Conservation (phyloP, 345 rosid genomes). For the Psidium friedrichsthalianum region DNA sequence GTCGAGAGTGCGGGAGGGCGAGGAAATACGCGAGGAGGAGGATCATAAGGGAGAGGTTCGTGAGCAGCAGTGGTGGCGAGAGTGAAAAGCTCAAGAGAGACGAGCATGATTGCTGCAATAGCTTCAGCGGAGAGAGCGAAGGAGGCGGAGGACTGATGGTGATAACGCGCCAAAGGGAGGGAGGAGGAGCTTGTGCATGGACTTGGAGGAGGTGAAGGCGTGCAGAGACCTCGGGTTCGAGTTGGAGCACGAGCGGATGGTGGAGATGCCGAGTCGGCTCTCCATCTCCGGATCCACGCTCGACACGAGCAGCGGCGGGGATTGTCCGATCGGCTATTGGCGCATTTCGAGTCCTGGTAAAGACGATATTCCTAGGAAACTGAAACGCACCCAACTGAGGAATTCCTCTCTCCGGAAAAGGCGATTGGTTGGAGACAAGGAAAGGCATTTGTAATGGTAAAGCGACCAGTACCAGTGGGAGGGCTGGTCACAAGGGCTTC, state of each 20-base stretch:
- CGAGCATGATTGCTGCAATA: constrained; percentile 1
- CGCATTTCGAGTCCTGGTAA: constrained; percentile 91
- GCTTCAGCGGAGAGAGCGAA: constrained; percentile 55
- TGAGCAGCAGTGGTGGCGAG: not conserved
- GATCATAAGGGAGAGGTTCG: constrained; percentile 8
- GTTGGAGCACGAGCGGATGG: constrained; percentile 60
- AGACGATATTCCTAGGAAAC: not conserved
- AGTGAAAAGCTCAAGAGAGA: not conserved
- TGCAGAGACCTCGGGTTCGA: constrained; percentile 88
- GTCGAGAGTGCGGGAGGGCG: constrained; percentile 19
- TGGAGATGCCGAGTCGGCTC: constrained; percentile 47
- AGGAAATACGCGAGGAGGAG: constrained; percentile 11
- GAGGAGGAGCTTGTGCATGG: constrained; percentile 73
- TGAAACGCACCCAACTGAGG: not conserved
- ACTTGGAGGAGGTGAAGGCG: constrained; percentile 78
- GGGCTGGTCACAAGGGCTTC: no score
- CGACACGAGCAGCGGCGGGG: constrained; percentile 72
- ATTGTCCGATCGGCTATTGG: constrained; percentile 82
- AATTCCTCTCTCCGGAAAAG: not conserved
- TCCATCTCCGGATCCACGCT: constrained; percentile 46
- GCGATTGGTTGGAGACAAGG: not conserved
- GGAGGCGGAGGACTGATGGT: constrained; percentile 48
- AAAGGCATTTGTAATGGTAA: not conserved
- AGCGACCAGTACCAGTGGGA: no score
- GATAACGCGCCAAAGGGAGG: constrained; percentile 83